Evolutionary conservation across 257 asterid species (phyloP).

Genomic region (Fraxinus quadrangulata): DNA sequence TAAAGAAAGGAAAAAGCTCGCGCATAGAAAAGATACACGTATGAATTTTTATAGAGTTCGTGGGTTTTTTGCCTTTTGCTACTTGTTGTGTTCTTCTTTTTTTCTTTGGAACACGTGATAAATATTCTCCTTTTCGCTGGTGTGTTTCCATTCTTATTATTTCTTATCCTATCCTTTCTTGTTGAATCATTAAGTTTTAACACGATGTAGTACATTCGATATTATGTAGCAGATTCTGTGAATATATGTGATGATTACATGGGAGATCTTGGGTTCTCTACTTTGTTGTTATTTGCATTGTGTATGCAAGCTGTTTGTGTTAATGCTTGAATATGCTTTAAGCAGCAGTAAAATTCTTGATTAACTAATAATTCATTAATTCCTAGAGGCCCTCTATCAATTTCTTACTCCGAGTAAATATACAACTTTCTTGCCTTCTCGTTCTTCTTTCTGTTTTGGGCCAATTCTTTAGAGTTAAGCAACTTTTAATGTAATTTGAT

Average conservation of each 20-base stretch:
- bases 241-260: not conserved
- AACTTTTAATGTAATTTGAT: slow-evolving; percentile 15
- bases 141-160: not conserved
- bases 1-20: not conserved
- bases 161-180: slow-evolving; percentile 21
- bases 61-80: not conserved
- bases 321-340: not conserved
- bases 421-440: not conserved
- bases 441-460: not conserved
- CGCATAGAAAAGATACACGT: not conserved
- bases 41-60: too few relatives aligned
- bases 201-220: not conserved
- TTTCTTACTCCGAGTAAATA: not conserved
- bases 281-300: not conserved
- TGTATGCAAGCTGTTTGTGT: not conserved
- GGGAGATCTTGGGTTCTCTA: not conserved
- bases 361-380: slow-evolving; percentile 6
- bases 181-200: slow-evolving; percentile 17
- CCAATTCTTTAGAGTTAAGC: not conserved
- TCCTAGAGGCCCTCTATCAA: slow-evolving; percentile 3
- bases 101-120: slow-evolving; percentile 4
- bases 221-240: slow-evolving; percentile 2
- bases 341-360: not conserved
- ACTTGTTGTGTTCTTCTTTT: slow-evolving; percentile 14
- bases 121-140: slow-evolving; percentile 19